Percentiles rank a stretch among this genome's conserved stretches.
These are phyloP conservation scores for Hypoxylon sp. DNA, from an alignment of 2,329 filamentous ascomycete genomes.

Conservation along the genomic window DNA sequence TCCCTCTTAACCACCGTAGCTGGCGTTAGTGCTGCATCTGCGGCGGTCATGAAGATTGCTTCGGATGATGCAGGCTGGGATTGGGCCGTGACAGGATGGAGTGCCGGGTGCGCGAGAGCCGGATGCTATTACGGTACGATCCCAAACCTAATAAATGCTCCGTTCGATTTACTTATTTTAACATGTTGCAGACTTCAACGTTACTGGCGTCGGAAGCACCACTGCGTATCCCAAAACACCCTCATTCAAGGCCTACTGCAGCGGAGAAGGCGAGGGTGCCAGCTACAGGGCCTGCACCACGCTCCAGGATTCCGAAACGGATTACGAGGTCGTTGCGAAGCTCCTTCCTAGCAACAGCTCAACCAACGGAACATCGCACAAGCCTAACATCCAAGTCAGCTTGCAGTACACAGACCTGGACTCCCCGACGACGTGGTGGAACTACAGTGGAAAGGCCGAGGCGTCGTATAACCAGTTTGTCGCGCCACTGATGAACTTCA, in stretches of 20 bases:
- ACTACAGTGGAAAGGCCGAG: conserved; percentile 45
- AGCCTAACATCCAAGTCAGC: conserved; percentile 46
- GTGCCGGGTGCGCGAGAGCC: conserved; percentile 32
- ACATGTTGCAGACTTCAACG: conserved; percentile 46
- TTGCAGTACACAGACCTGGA: conserved; percentile 44
- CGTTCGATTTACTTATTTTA: not conserved
- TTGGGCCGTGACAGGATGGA: conserved; percentile 45
- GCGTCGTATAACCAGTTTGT: conserved; percentile 42
- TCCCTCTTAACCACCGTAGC: conserved; percentile 37
- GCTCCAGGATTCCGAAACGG: conserved; percentile 36
- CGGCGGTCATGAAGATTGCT: conserved; percentile 35
- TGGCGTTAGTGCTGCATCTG: conserved; percentile 36
- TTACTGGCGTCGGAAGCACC: conserved; percentile 43
- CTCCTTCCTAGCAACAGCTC: conserved; percentile 39
- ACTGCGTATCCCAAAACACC: conserved; percentile 40
- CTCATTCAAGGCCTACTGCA: conserved; percentile 47
- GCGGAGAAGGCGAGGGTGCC: conserved; percentile 42
- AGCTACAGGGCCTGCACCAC: conserved; percentile 42
- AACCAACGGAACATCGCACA: conserved; percentile 24
- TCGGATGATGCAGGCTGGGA: conserved; percentile 36
- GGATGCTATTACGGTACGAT: conserved; percentile 43
- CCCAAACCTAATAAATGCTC: not conserved
- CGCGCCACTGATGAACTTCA: conserved; percentile 42
- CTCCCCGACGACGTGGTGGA: conserved; percentile 43
- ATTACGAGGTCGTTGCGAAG: conserved; percentile 43